Base-by-base conservation (phyloP, 2,329 filamentous ascomycete genomes). In the Mollisiaceae sp. region DNA sequence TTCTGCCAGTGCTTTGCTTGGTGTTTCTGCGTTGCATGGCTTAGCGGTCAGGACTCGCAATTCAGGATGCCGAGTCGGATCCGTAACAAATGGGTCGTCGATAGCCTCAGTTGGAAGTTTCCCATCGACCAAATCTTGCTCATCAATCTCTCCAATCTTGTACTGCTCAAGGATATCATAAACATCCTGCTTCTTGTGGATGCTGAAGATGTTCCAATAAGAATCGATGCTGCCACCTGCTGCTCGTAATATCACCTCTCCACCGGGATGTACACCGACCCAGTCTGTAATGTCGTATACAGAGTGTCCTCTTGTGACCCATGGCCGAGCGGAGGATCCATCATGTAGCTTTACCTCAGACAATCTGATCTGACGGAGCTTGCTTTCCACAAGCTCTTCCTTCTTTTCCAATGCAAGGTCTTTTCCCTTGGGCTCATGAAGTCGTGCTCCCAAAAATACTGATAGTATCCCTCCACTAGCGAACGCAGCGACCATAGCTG, bases 131-230 rank as follows among this genome's bases (percentile, higher is more conserved):
- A 54, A n/a, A 12, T 54, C 50, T 12, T 54, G 50, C 15, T 54
- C 50, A 8, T 54, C 50, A 35, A 54, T 54, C 14, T 54, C 50
- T 27, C 50, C 50, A 12, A 54, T 54, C 27, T 54, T 54, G 50
- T 54, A 54, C 24, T 54, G 50, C 14, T 54, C 50, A 14, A 54
- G 24, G 50, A 54, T 54, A 18, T 54, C 50, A 54, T 54, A 54
- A 5, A 54, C 50, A 54, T 54, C 50, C 22, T 54, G 50, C 14
- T 54, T 54, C 50, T 54, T 54, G 24, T 54, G 50, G 50, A 54
- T 54, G 24, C 22, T 32, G 50, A 54, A 54, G 50, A 54, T 54
- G 22, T 54, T 24, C 50, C 50, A 54, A 11, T 54, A 54, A 18
- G 22, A 24, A 18, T 54, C 50, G 14, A 54, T 54, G 14, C 22